A percentile compares a stretch with the other conserved stretches of the same genome.
These are phyloP conservation scores for Parsonsia alboflavescens DNA, from an alignment of 257 asterid genomes.

Conservation along the genomic window DNA sequence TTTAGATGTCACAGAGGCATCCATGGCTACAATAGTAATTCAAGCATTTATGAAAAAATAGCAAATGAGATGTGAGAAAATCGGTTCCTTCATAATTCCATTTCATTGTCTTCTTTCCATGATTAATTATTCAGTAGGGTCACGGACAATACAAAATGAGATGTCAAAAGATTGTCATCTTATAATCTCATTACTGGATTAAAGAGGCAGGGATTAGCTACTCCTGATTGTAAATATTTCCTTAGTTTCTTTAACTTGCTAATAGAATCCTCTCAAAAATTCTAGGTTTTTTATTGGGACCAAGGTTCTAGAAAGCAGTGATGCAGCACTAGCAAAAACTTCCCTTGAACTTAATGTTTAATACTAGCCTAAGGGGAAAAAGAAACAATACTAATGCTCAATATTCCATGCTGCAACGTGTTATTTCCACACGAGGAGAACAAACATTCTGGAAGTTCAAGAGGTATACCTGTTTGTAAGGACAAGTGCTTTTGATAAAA, in stretches of 20 bases:
- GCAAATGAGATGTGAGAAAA: neutral
- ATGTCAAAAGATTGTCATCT: neutral
- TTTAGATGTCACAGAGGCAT: neutral
- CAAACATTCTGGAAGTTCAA: conserved; percentile 11
- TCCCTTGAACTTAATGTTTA: neutral
- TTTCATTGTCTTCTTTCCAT: neutral
- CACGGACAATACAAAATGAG: neutral
- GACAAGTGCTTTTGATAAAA: conserved; percentile 86
- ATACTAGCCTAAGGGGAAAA: neutral
- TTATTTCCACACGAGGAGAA: conserved; percentile 1
- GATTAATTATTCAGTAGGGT: neutral
- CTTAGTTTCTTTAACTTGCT: neutral
- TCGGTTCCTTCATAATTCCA: neutral
- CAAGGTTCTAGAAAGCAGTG: neutral
- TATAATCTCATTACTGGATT: neutral
- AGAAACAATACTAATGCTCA: neutral
- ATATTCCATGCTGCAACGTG: neutral
- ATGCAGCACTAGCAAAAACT: neutral
- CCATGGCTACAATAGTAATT: neutral
- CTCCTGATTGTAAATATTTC: neutral
- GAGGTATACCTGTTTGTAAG: conserved; percentile 74
- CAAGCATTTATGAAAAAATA: neutral
- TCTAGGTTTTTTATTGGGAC: neutral
- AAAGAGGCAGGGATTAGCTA: neutral
- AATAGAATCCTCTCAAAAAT: neutral